Percentiles rank a stretch among this genome's conserved stretches.
Evolutionary conservation across 1,139 yeast species (phyloP).

Genomic region (Blastobotrys illinoisensis): DNA sequence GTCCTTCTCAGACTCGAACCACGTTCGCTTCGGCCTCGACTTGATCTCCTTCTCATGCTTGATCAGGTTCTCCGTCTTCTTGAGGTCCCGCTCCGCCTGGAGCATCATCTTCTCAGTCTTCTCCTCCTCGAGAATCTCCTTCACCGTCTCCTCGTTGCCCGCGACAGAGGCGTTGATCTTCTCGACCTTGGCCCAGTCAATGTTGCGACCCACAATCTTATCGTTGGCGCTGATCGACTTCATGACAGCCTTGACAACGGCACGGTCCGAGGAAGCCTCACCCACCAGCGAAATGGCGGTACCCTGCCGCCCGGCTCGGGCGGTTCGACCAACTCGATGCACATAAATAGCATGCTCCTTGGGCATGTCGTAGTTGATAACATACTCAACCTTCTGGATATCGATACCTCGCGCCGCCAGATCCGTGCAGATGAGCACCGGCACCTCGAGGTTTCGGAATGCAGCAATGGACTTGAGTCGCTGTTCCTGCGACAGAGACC

Average conservation of each 20-base stretch:
- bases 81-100: conserved; percentile 85
- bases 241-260: conserved; percentile 82
- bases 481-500: conserved; percentile 91
- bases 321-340: conserved; percentile 99
- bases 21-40: conserved; percentile 89
- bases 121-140: conserved; percentile 82
- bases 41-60: conserved; percentile 77
- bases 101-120: conserved; percentile 79
- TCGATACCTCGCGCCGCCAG: conserved; percentile 98
- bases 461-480: conserved; percentile 78
- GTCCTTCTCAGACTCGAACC: conserved; percentile 83
- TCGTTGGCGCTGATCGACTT: conserved; percentile 43
- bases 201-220: conserved; percentile 68
- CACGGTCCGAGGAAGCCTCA: conserved; percentile 76
- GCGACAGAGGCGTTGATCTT: conserved; percentile 56
- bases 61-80: conserved; percentile 77
- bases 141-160: conserved; percentile 52
- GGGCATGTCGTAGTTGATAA: conserved; percentile 94
- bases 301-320: conserved; percentile 98
- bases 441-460: conserved; percentile 76
- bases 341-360: conserved; percentile 82
- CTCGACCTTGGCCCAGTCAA: conserved; percentile 82
- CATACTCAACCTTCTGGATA: conserved; percentile 94
- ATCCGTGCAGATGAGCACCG: conserved; percentile 91
- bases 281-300: conserved; percentile 89